Evolutionary conservation across 768 basidiomycete species (phyloP).

Genomic region (Termitomyces sp.): DNA sequence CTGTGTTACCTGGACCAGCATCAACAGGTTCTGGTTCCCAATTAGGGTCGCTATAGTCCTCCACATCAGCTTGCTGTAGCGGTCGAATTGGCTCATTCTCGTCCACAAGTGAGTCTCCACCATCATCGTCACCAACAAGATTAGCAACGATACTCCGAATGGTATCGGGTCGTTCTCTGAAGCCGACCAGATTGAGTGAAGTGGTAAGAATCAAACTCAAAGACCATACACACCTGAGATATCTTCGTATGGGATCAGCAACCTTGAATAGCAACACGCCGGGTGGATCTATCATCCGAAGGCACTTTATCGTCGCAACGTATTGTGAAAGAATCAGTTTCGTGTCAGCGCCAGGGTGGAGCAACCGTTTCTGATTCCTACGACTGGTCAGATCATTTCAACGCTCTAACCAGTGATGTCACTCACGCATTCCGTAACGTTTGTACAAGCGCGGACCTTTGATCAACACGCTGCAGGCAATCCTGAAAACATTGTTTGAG

Average conservation of each 20-base stretch:
- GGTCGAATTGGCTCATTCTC: constrained; percentile 79
- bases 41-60: constrained; percentile 86
- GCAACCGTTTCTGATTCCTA: constrained; percentile 81
- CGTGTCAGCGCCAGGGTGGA: constrained; percentile 96
- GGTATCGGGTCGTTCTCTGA: constrained; percentile 83
- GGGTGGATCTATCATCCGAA: constrained; percentile 87
- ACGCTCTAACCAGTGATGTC: neutral
- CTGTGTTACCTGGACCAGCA: constrained; percentile 80
- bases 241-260: constrained; percentile 85
- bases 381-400: neutral
- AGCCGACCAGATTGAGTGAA: neutral
- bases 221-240: constrained; percentile 58
- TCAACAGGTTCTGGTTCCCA: constrained; percentile 98
- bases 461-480: constrained; percentile 75
- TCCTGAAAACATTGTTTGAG: constrained; percentile 33
- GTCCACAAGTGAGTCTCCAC: constrained; percentile 76
- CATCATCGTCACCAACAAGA: constrained; percentile 81
- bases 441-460: constrained; percentile 69
- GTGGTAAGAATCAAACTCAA: neutral
- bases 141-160: constrained; percentile 91
- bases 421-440: constrained; percentile 76
- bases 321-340: constrained; percentile 87
- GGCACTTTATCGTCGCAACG: constrained; percentile 85
- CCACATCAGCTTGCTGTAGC: constrained; percentile 66
- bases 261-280: constrained; percentile 92